Evolutionary conservation across 108 stramenopile species (phyloP), one percentile per base, ranked within the genome.

Genomic region (Nannochloropsis gaditana): DNA sequence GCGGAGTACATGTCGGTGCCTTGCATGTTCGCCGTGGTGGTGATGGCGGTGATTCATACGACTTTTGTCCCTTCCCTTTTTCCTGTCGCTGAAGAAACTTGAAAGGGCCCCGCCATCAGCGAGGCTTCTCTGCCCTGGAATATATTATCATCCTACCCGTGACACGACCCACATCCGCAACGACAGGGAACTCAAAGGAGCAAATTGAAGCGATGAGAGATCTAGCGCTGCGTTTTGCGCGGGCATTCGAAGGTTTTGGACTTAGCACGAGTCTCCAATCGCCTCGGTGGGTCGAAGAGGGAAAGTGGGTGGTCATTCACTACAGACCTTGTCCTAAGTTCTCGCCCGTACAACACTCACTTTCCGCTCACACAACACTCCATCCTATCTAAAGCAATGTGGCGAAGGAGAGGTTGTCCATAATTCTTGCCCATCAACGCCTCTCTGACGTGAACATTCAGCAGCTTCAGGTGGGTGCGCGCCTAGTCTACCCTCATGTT

Each of bases 241-340:
- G 59, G 59, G 59, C 59, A 15, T 73, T 73, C 59, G 59, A 73
- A n/a, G 59, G 59, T n/a, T 73, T 73, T 73, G 59, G 59, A 15
- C n/a, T 73, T 15, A n/a, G 19, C 59, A 73, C 59, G 4, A 73
- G 59, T n/a, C 15, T 73, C 19, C 15, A 15, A 15, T 73, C 59
- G 59, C 59, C 59, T 15, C 59, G 59, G 59, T 73, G n/a, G n/a
- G 59, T 73, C 19, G 59, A 73, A 73, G 59, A 73, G n/a, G n/a
- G 59, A 73, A 73, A 73, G 15, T 15, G n/a, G 59, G 59, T n/a
- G 3, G 59, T n/a, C 59, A 73, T 73, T 15, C 59, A 31, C 31
- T 31, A 31, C 59, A 73, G 59, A 6, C 59, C 59, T 3, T n/a
- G 59, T n/a, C 2, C n/a, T n/a, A 0, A 15, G n/a, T 6, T n/a